Base-by-base conservation (phyloP, 495 filamentous ascomycete species). In the Neurospora africana region DNA sequence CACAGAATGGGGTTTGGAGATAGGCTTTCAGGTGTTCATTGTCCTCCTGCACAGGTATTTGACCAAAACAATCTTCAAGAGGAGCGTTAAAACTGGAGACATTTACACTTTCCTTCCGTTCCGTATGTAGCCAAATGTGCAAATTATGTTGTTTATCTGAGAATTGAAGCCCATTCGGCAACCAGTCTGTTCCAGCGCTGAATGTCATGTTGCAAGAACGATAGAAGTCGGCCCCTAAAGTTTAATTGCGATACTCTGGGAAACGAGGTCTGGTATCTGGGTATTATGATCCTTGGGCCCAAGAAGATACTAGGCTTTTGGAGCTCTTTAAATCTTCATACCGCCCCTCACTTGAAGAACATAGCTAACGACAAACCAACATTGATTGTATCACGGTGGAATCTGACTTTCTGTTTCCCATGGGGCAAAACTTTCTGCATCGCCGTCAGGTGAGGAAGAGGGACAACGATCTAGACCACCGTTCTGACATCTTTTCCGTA, bases 101-200 rank as follows among this genome's bases (percentile, higher is more conserved):
- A 11, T 5, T 0, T 11, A 4, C 9, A 4, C 3, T 0, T 10
- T 21, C 4, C 0, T 1, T 11, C 44, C 4, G 10, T 27, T 2
- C 4, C 44, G 44, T 10, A 4, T 53, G 44, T 53, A 6, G 0
- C 44, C 44, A 53, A 1, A 53, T 1, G 1, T 5, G 44, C 2
- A 53, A 27, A 3, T 53, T 2, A 2, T 23, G 21, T 1, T 5
- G 0, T 7, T 27, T n/a, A 4, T n/a, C 44, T 6, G 21, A 7
- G 44, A 53, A 27, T 13, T 53, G 44, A 53, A 53, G 44, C 21
- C 44, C 21, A 27, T 53, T 53, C 4, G 44, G 21, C 44, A 27
- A 13, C 44, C 44, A 53, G 44, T 23, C 44, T 53, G 21, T 53
- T 23, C 5, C 21, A 1, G 21, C 44, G 11, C 10, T 23, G 10